Conservation (phyloP, 805 yeast genomes). For the Nakazawaea sp. region DNA sequence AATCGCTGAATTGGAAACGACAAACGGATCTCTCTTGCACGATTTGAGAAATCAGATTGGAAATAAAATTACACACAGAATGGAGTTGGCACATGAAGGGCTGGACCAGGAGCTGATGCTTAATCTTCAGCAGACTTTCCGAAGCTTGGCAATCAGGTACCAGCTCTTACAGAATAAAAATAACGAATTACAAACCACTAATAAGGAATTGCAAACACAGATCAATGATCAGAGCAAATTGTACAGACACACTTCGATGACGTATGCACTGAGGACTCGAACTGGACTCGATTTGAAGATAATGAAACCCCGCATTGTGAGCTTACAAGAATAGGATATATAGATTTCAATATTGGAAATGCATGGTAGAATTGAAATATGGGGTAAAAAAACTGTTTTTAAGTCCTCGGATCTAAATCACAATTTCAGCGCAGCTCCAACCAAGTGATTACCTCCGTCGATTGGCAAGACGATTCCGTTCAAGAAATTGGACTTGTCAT, state of each 20-base stretch:
- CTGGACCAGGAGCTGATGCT: background rate
- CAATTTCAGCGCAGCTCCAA: conserved; percentile 16
- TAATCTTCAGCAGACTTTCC: too few relatives aligned
- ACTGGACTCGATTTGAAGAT: background rate
- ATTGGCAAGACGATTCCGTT: conserved; percentile 64
- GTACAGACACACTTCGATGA: too few relatives aligned
- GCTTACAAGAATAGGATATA: too few relatives aligned
- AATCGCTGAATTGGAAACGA: conserved; percentile 12
- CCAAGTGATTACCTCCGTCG: conserved; percentile 61
- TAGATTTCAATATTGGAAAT: background rate
- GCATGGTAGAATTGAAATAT: too few relatives aligned
- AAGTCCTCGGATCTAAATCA: background rate
- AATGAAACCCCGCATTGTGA: too few relatives aligned
- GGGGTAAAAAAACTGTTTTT: too few relatives aligned
- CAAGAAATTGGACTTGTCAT: conserved; percentile 50
- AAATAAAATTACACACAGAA: conserved; percentile 17
- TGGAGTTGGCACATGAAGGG: background rate
- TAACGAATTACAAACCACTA: conserved; percentile 12
- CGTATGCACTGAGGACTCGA: background rate
- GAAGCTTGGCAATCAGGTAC: background rate
- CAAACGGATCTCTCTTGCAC: conserved; percentile 12
- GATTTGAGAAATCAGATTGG: conserved; percentile 21
- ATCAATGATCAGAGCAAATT: too few relatives aligned
- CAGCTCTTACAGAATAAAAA: conserved; percentile 12
- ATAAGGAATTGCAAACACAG: background rate